A percentile compares a stretch with the other conserved stretches of the same genome.
Conservation (phyloP, 2,329 filamentous ascomycete species). For the Aspergillus vadensis region DNA sequence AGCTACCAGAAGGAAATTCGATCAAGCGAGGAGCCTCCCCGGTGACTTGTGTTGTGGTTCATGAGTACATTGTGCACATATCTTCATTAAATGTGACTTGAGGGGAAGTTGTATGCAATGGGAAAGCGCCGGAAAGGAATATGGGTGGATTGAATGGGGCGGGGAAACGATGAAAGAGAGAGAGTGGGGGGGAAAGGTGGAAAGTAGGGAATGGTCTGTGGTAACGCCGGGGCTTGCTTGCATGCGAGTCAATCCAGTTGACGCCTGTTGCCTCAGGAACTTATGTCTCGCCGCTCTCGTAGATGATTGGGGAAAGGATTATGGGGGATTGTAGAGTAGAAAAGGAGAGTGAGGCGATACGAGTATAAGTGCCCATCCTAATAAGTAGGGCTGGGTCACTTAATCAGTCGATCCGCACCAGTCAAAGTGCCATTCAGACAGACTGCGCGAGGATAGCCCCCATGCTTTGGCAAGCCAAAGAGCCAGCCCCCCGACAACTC, state of each 20-base stretch:
- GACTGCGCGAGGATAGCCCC: slow-evolving; percentile 37
- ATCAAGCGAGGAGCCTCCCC: no score
- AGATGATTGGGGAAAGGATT: no score
- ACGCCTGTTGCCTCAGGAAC: no score
- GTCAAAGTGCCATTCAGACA: slow-evolving; percentile 36
- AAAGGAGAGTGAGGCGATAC: not conserved
- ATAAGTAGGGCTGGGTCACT: not conserved
- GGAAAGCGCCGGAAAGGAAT: not conserved
- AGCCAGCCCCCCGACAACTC: slow-evolving; percentile 71
- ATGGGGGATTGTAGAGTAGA: not conserved
- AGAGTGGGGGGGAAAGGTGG: not conserved
- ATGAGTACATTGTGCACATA: not conserved
- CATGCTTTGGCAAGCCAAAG: slow-evolving; percentile 59
- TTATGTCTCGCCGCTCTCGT: no score
- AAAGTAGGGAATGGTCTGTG: no score
- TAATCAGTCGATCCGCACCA: slow-evolving; percentile 22
- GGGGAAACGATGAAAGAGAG: not conserved
- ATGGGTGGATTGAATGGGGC: not conserved
- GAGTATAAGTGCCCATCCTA: not conserved
- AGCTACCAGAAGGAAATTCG: no score
- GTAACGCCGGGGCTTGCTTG: no score
- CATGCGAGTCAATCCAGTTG: no score
- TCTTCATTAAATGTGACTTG: not conserved
- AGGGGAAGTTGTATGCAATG: not conserved
- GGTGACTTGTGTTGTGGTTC: not conserved